Conservation (phyloP, 257 asterid genomes). For the Prunella vulgaris region DNA sequence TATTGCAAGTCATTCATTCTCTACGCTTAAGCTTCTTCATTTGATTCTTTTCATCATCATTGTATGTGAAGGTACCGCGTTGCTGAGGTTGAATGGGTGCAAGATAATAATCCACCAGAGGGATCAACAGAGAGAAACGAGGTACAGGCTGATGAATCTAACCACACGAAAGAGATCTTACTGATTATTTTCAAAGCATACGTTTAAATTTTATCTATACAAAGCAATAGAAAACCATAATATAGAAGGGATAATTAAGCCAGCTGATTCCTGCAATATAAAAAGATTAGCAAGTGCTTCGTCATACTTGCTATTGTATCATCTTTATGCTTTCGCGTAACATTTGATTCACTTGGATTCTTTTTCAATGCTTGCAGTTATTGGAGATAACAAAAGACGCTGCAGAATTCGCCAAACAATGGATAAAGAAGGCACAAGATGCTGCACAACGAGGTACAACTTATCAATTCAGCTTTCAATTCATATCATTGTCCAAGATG, state of each 20-base stretch:
- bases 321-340: not conserved
- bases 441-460: slow-evolving; percentile 7
- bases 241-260: not conserved
- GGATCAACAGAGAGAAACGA: slow-evolving; percentile 8
- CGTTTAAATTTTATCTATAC: not conserved
- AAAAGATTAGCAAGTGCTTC: not conserved
- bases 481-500: not conserved
- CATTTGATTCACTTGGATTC: not conserved
- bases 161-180: not conserved
- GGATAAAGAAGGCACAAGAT: slow-evolving; percentile 5
- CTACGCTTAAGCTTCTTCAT: not conserved
- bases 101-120: slow-evolving; percentile 1
- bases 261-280: not conserved
- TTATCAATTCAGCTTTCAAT: not conserved
- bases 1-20: not conserved
- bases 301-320: not conserved
- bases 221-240: not conserved
- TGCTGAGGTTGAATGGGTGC: slow-evolving; percentile 12
- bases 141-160: not conserved
- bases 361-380: not conserved
- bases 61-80: slow-evolving; percentile 4
- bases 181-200: not conserved
- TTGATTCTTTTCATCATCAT: not conserved
- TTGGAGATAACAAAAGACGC: not conserved
- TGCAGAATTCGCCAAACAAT: not conserved